Evolutionary conservation across 2,329 filamentous ascomycete species (phyloP).

Genomic region (Fusarium sp.): DNA sequence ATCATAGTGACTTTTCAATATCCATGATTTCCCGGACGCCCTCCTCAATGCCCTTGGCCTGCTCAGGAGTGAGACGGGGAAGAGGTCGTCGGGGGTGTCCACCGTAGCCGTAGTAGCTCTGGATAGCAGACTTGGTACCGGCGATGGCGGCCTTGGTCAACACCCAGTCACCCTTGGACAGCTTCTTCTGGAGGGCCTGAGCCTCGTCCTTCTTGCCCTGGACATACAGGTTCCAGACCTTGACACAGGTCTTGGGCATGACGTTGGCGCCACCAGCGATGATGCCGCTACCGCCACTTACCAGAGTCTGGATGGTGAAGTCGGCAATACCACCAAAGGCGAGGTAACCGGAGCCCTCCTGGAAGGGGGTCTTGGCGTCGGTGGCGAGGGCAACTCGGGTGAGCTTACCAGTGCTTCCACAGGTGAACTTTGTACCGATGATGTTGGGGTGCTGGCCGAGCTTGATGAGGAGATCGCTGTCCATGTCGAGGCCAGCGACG

Average conservation of each 20-base stretch:
- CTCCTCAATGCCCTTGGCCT: conserved; percentile 67
- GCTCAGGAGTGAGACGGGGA: conserved; percentile 73
- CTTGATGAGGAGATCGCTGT: conserved; percentile 87
- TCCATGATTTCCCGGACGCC: conserved; percentile 76
- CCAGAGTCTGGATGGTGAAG: conserved; percentile 86
- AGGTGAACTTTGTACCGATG: conserved; percentile 91
- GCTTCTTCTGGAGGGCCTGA: conserved; percentile 80
- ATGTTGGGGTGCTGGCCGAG: conserved; percentile 87
- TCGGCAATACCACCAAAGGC: conserved; percentile 91
- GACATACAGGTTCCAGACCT: conserved; percentile 82
- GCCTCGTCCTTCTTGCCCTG: conserved; percentile 83
- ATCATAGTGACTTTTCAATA: conserved; percentile 69
- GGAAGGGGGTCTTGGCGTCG: conserved; percentile 76
- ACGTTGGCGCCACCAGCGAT: conserved; percentile 90
- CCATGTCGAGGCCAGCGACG: conserved; percentile 89
- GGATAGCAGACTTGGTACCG: conserved; percentile 87
- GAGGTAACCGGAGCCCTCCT: conserved; percentile 79
- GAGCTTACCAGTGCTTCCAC: conserved; percentile 90
- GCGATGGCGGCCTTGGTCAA: conserved; percentile 87
- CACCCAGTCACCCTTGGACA: conserved; percentile 86
- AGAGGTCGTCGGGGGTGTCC: conserved; percentile 82
- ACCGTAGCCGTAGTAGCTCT: conserved; percentile 86
- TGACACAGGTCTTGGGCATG: conserved; percentile 85
- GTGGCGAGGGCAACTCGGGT: conserved; percentile 83
- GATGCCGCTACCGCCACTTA: conserved; percentile 85